Conservation (phyloP, 306 rosid genomes). For the Benincasa hispida region DNA sequence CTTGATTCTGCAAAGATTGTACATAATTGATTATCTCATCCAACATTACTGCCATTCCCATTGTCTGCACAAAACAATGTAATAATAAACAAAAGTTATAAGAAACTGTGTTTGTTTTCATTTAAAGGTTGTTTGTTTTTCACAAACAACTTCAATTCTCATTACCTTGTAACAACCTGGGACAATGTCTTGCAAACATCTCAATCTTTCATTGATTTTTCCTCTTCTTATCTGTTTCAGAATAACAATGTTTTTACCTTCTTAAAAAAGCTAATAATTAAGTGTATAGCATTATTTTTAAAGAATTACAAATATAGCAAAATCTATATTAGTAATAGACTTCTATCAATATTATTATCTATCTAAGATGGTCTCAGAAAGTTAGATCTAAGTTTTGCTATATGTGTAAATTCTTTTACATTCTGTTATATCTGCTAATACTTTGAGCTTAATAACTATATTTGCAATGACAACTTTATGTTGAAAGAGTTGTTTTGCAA, state of each 20-base stretch:
- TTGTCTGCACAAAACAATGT: slow-evolving; percentile 36
- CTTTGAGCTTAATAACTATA: too few species aligned
- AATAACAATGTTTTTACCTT: neutral
- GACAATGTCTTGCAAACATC: slow-evolving; percentile 77
- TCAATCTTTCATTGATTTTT: slow-evolving; percentile 80
- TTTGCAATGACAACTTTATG: too few species aligned
- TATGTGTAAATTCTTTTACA: too few species aligned
- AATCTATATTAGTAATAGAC: too few species aligned
- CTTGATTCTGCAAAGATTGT: slow-evolving; percentile 94
- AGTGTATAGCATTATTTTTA: too few species aligned
- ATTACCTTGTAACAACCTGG: slow-evolving; percentile 93
- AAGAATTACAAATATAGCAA: too few species aligned
- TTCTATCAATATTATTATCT: too few species aligned
- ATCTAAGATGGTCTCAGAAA: too few species aligned
- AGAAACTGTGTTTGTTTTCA: neutral
- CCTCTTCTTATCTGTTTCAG: slow-evolving; percentile 79
- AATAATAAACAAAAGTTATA: neutral
- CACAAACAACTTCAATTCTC: neutral
- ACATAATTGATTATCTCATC: slow-evolving; percentile 96
- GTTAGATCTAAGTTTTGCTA: too few species aligned
- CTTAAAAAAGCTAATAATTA: too few species aligned
- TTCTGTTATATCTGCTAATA: too few species aligned
- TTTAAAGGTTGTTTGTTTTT: neutral
- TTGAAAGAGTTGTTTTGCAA: neutral
- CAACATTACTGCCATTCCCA: slow-evolving; percentile 99